Evolutionary conservation across 164 flowering plant species (phyloP).

Genomic region (Annona squamosa): DNA sequence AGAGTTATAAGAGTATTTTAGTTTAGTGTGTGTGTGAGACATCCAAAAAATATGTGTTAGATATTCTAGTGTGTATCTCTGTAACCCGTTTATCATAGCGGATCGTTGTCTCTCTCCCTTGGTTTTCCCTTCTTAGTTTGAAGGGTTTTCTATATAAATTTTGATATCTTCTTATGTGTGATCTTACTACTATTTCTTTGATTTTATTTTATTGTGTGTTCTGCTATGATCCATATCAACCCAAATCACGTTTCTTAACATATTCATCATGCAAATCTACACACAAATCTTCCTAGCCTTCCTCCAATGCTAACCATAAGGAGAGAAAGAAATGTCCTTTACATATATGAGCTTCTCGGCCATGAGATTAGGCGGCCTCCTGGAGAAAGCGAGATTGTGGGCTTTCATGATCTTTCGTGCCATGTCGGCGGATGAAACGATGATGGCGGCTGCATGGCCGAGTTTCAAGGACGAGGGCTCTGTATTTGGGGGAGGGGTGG

Average conservation of each 20-base stretch:
- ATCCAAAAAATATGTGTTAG: too few species aligned
- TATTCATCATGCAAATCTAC: slow-evolving; percentile 25
- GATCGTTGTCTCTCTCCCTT: too few species aligned
- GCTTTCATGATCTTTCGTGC: slow-evolving; percentile 9
- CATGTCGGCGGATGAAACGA: slow-evolving; percentile 22
- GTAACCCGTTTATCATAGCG: too few species aligned
- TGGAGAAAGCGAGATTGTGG: slow-evolving; percentile 9
- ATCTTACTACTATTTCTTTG: too few species aligned
- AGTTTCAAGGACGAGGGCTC: not conserved
- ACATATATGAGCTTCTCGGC: slow-evolving; percentile 36
- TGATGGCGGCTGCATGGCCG: slow-evolving; percentile 8
- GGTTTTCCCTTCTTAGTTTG: too few species aligned
- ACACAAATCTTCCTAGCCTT: slow-evolving; percentile 24
- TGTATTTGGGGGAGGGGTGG: not conserved
- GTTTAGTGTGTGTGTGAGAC: too few species aligned
- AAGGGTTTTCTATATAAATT: too few species aligned
- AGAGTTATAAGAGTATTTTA: too few species aligned
- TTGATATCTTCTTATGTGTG: too few species aligned
- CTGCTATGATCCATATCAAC: too few species aligned
- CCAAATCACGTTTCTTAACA: slow-evolving; percentile 18
- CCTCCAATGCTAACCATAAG: slow-evolving; percentile 59
- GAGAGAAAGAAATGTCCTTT: slow-evolving; percentile 36
- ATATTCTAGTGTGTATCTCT: too few species aligned
- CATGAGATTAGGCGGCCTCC: slow-evolving; percentile 1
- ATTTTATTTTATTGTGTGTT: too few species aligned